phyloP scores from a whole-genome alignment of 176 grass and related monocot species.

The Tillandsia leiboldiana region DNA sequence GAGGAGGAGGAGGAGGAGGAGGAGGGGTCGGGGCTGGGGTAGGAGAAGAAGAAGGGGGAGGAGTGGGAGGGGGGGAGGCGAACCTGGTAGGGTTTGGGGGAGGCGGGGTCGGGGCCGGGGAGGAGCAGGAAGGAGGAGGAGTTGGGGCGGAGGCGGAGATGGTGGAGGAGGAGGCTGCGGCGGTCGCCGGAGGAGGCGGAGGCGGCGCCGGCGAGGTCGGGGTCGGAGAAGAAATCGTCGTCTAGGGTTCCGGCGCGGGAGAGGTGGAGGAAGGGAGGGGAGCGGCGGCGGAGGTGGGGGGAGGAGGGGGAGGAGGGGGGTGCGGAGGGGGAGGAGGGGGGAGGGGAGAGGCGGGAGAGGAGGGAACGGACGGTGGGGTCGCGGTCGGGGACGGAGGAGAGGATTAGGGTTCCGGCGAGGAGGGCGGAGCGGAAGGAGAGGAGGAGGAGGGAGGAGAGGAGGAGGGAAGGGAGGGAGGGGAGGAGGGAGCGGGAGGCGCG shows the following conservation, averaged over 20 bases:
- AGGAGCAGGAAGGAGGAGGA: conserved; percentile 27
- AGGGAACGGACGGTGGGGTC: conserved; percentile 58
- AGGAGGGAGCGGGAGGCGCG: conserved; percentile 37
- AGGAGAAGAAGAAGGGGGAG: conserved; percentile 31
- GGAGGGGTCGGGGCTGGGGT: background rate
- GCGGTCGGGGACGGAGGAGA: conserved; percentile 48
- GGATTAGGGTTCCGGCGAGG: conserved; percentile 51
- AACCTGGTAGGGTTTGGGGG: conserved; percentile 32
- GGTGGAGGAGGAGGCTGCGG: background rate
- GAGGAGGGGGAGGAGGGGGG: background rate
- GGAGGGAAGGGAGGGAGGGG: conserved; percentile 48
- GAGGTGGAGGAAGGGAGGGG: conserved; percentile 35
- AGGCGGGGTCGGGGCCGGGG: conserved; percentile 26
- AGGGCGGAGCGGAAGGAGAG: conserved; percentile 67
- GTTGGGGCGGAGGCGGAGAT: conserved; percentile 24
- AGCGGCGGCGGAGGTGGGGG: conserved; percentile 37
- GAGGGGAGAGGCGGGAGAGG: conserved; percentile 44
- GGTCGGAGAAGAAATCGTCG: conserved; percentile 37
- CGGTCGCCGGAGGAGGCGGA: conserved; percentile 25
- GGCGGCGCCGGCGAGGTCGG: conserved; percentile 32
- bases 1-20: background rate
- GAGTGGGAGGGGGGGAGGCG: conserved; percentile 15
- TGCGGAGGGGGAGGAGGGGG: conserved; percentile 20
- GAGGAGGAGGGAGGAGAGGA: conserved; percentile 56
- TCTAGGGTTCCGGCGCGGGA: background rate